Percentiles rank a stretch among this genome's conserved stretches.
Conservation (phyloP, 2,329 filamentous ascomycete species). For the Clarireedia homoeocarpa region DNA sequence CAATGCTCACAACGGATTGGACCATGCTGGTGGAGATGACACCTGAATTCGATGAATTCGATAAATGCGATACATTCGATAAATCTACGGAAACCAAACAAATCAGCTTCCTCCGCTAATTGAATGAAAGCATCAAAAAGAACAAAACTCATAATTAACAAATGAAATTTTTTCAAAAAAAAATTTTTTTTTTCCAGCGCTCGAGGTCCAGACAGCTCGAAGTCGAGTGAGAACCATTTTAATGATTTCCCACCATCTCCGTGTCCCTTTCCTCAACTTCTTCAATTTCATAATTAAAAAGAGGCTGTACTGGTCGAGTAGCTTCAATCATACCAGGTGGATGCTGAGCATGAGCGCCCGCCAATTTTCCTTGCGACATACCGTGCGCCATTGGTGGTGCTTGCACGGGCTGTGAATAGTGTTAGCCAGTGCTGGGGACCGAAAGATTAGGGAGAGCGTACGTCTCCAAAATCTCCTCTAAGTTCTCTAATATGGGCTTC, state of each 20-base stretch:
- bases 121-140: constrained; percentile 3
- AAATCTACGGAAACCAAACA: constrained; percentile 25
- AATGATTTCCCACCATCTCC: constrained; percentile 17
- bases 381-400: constrained; percentile 15
- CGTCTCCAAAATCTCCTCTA: constrained; percentile 12
- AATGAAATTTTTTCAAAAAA: background rate
- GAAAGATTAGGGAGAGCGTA: constrained; percentile 1
- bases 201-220: background rate
- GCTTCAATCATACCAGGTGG: constrained; percentile 14
- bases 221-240: background rate
- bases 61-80: constrained; percentile 8
- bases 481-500: constrained; percentile 24
- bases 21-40: constrained; percentile 22
- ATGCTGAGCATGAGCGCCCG: background rate
- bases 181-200: background rate
- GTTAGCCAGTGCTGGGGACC: background rate
- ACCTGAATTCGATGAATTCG: constrained; percentile 13
- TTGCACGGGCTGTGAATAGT: constrained; percentile 6
- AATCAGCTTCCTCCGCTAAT: constrained; percentile 26
- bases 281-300: constrained; percentile 20
- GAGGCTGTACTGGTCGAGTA: constrained; percentile 8
- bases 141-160: background rate
- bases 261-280: constrained; percentile 24
- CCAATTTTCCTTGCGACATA: constrained; percentile 13
- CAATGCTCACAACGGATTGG: constrained; percentile 19